phyloP scores from a whole-genome alignment of 768 basidiomycete species.

The Neoboletus brunneissimus region DNA sequence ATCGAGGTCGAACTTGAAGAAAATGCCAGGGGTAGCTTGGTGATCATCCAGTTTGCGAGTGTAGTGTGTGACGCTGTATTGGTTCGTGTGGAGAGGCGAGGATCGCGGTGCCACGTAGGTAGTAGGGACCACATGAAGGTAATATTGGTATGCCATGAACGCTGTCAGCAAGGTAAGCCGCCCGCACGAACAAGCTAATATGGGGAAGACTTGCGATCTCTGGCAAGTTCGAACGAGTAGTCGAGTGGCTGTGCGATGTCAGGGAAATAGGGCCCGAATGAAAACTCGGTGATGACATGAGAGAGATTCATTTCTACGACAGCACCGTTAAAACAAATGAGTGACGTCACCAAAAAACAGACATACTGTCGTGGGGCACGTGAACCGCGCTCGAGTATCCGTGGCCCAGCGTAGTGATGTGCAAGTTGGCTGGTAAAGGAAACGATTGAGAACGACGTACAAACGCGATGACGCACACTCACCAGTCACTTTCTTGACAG shows the following conservation, averaged over 20 bases:
- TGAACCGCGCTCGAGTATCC: constrained; percentile 88
- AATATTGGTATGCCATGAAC: constrained; percentile 92
- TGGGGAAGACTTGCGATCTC: constrained; percentile 46
- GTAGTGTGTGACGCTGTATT: constrained; percentile 96
- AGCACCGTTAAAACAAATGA: background rate
- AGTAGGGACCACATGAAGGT: constrained; percentile 92
- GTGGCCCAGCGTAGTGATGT: constrained; percentile 92
- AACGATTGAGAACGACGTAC: background rate
- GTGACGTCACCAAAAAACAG: background rate
- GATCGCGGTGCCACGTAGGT: constrained; percentile 80
- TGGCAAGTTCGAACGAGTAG: constrained; percentile 74
- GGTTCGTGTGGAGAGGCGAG: constrained; percentile 64
- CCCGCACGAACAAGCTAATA: background rate
- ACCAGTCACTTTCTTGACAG: constrained; percentile 90
- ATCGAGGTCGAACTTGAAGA: constrained; percentile 98
- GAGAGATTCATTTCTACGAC: constrained; percentile 89
- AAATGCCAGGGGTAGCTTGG: constrained; percentile 86
- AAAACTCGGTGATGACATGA: constrained; percentile 95
- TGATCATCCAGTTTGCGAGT: constrained; percentile 71
- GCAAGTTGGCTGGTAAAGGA: constrained; percentile 69
- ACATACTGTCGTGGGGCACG: constrained; percentile 81
- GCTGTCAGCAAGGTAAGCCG: constrained; percentile 40
- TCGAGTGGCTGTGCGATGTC: constrained; percentile 94
- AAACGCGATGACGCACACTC: constrained; percentile 2
- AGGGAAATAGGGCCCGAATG: constrained; percentile 94